Evolutionary conservation across 495 filamentous ascomycete genomes (phyloP).

Genomic region (Chaetomium fimeti): DNA sequence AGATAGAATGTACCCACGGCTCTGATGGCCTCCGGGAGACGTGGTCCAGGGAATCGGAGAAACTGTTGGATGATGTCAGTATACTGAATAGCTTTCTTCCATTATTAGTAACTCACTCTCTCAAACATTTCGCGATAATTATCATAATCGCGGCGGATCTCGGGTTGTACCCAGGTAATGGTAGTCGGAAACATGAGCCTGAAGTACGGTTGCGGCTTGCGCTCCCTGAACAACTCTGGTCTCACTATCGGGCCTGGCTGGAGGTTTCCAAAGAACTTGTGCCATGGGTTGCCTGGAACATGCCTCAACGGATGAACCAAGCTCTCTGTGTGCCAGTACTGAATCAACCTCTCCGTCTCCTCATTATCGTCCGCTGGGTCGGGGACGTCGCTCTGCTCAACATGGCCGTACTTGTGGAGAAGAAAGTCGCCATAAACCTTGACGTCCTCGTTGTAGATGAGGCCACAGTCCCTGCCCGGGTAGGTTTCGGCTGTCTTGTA

Average conservation of each 20-base stretch:
- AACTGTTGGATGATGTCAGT: slow-evolving; percentile 1
- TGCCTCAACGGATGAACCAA: slow-evolving; percentile 18
- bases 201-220: slow-evolving; percentile 7
- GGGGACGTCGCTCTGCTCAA: slow-evolving; percentile 6
- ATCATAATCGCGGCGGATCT: slow-evolving; percentile 15
- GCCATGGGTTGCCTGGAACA: slow-evolving; percentile 25
- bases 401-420: slow-evolving; percentile 13
- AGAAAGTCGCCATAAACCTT: slow-evolving; percentile 9
- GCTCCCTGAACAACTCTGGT: slow-evolving; percentile 15
- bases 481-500: slow-evolving; percentile 16
- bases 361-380: slow-evolving; percentile 6
- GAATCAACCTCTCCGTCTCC: slow-evolving; percentile 1
- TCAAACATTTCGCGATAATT: slow-evolving; percentile 12
- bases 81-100: not conserved
- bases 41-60: not conserved
- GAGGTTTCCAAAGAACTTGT: slow-evolving; percentile 26
- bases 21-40: slow-evolving; percentile 5
- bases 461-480: slow-evolving; percentile 21
- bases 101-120: slow-evolving; percentile 9
- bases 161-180: slow-evolving; percentile 11
- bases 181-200: slow-evolving; percentile 12
- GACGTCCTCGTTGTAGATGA: slow-evolving; percentile 18
- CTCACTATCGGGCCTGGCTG: not conserved
- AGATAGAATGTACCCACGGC: not conserved
- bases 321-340: slow-evolving; percentile 18